Evolutionary conservation across 164 flowering plant species (phyloP).

Genomic region (Magnolia kwangsiensis): DNA sequence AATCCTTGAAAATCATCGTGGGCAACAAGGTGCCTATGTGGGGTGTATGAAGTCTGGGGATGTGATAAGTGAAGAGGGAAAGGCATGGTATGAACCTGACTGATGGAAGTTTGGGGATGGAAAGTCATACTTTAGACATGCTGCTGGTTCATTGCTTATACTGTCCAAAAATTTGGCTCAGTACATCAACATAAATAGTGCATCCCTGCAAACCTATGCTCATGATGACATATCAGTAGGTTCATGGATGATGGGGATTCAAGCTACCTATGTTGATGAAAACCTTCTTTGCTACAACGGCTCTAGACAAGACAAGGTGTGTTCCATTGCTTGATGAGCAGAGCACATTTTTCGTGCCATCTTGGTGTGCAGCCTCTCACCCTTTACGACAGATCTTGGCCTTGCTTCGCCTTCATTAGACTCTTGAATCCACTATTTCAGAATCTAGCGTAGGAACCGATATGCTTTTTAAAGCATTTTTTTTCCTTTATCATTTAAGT

Average conservation of each 20-base stretch:
- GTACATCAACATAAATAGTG: too few species aligned
- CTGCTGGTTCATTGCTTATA: too few species aligned
- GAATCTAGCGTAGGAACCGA: neutral
- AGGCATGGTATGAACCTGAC: too few species aligned
- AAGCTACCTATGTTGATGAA: conserved; percentile 85
- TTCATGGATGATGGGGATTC: conserved; percentile 97
- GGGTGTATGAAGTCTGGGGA: too few species aligned
- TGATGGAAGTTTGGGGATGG: too few species aligned
- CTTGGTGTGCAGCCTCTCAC: neutral
- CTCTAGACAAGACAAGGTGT: conserved; percentile 66
- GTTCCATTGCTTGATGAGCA: conserved; percentile 44
- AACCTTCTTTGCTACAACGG: conserved; percentile 76
- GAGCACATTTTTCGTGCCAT: neutral
- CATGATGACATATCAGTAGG: conserved; percentile 90
- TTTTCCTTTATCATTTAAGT: too few species aligned
- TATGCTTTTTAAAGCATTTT: too few species aligned
- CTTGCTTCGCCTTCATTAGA: neutral
- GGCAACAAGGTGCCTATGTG: too few species aligned
- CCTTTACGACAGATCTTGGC: neutral
- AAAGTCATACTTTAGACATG: too few species aligned
- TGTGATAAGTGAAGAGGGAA: too few species aligned
- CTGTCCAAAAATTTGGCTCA: too few species aligned
- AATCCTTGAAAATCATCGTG: too few species aligned
- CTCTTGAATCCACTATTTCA: neutral
- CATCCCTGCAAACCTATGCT: conserved; percentile 75